phyloP scores from a whole-genome alignment of 345 rosid species.

The Isatis tinctoria region DNA sequence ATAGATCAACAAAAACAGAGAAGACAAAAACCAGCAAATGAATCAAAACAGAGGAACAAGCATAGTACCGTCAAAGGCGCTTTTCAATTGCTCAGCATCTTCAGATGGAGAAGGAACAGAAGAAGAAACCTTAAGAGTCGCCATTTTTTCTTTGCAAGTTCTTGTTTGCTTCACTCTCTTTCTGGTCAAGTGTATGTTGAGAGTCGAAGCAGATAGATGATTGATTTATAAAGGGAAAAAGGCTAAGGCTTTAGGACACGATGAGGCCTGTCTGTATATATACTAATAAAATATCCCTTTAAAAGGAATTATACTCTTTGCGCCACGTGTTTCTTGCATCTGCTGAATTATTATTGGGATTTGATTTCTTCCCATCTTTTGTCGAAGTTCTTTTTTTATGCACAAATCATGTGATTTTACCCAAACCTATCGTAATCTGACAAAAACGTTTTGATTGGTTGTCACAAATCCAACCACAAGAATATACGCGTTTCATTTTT shows the following conservation, averaged over 20 bases:
- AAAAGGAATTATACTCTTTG: background rate
- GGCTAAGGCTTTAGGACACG: constrained; percentile 24
- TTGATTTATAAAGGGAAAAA: constrained; percentile 22
- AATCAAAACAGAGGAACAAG: background rate
- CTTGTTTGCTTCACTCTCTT: background rate
- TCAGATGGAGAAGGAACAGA: constrained; percentile 47
- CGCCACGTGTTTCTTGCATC: constrained; percentile 19
- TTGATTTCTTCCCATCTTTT: background rate
- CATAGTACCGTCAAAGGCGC: constrained; percentile 57
- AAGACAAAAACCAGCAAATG: background rate
- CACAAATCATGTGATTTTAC: background rate
- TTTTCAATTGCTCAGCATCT: constrained; percentile 66
- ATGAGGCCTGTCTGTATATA: constrained; percentile 24
- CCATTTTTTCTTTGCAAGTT: constrained; percentile 36
- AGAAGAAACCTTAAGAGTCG: constrained; percentile 53
- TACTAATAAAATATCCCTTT: constrained; percentile 5
- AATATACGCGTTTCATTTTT: background rate
- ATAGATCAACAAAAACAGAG: background rate
- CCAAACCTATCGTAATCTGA: background rate
- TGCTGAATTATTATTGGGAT: constrained; percentile 5
- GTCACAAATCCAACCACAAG: background rate
- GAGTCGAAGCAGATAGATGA: background rate
- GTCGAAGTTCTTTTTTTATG: background rate
- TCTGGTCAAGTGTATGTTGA: background rate
- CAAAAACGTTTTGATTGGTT: background rate